phyloP scores from a whole-genome alignment of 1,139 yeast genomes.

The Pichia sp. region DNA sequence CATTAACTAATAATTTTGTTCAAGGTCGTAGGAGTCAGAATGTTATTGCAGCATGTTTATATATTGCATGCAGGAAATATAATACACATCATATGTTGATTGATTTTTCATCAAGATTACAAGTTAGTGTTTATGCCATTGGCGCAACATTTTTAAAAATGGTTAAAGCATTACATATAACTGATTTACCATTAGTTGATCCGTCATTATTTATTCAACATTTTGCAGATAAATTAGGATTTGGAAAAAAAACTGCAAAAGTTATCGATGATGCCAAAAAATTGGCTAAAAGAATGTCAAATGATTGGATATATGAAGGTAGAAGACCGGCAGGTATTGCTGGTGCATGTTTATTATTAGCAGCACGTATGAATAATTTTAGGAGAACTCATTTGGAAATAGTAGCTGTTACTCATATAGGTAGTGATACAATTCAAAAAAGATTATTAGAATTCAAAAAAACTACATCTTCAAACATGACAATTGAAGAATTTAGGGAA shows the following conservation, averaged over 20 bases:
- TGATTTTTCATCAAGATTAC: slow-evolving; percentile 85
- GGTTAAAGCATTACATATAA: slow-evolving; percentile 74
- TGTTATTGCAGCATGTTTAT: slow-evolving; percentile 90
- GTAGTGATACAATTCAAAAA: slow-evolving; percentile 86
- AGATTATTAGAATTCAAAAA: slow-evolving; percentile 81
- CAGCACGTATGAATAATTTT: slow-evolving; percentile 94
- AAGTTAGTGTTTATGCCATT: slow-evolving; percentile 85
- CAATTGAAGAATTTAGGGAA: slow-evolving; percentile 65
- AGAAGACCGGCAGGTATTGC: slow-evolving; percentile 98
- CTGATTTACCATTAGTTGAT: slow-evolving; percentile 78
- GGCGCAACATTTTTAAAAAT: slow-evolving; percentile 94
- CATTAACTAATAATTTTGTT: slow-evolving; percentile 80
- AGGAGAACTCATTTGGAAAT: slow-evolving; percentile 89
- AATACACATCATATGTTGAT: slow-evolving; percentile 91
- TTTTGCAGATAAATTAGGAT: slow-evolving; percentile 80
- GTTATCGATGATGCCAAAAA: slow-evolving; percentile 84
- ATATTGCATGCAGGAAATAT: slow-evolving; percentile 88
- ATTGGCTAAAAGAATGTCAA: slow-evolving; percentile 83
- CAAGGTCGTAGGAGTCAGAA: slow-evolving; percentile 94
- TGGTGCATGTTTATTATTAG: slow-evolving; percentile 88
- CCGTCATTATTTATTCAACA: slow-evolving; percentile 92
- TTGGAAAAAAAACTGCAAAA: slow-evolving; percentile 62
- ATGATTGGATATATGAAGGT: slow-evolving; percentile 95
- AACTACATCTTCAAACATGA: slow-evolving; percentile 67
- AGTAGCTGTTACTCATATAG: slow-evolving; percentile 92